A percentile compares a stretch with the other conserved stretches of the same genome.
Conservation (phyloP, 257 asterid genomes). For the Penstemon eatonii region DNA sequence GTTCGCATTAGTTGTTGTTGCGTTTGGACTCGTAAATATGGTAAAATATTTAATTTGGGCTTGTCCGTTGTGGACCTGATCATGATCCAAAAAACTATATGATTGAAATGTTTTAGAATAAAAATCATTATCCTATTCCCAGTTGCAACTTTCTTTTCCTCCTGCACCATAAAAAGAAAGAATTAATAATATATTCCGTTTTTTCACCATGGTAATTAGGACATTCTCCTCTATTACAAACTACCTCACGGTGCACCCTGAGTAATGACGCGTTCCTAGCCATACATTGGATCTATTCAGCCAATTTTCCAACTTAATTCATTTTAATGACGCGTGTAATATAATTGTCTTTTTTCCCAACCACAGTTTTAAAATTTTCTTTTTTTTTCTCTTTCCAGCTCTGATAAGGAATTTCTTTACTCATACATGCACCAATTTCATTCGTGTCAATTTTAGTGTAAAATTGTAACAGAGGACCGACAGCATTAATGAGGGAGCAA, state of each 20-base stretch:
- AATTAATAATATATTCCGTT: slow-evolving; percentile 8
- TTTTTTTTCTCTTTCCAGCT: slow-evolving; percentile 25
- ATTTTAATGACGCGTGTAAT: slow-evolving; percentile 29
- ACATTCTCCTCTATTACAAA: slow-evolving; percentile 12
- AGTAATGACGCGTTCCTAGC: slow-evolving; percentile 41
- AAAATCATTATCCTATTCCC: slow-evolving; percentile 18
- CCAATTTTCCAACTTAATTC: slow-evolving; percentile 25
- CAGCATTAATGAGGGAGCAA: slow-evolving; percentile 36
- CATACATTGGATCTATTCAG: slow-evolving; percentile 27
- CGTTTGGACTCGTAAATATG: background rate
- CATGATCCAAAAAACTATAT: background rate
- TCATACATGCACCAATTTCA: slow-evolving; percentile 41
- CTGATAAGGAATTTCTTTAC: slow-evolving; percentile 25
- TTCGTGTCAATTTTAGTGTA: slow-evolving; percentile 39
- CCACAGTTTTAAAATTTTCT: slow-evolving; percentile 19
- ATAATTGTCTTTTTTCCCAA: slow-evolving; percentile 32
- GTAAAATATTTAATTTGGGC: slow-evolving; percentile 9
- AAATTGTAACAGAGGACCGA: slow-evolving; percentile 41
- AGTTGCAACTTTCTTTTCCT: slow-evolving; percentile 9
- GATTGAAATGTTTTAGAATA: slow-evolving; percentile 6
- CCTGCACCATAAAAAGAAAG: slow-evolving; percentile 10
- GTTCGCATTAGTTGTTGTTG: slow-evolving; percentile 11
- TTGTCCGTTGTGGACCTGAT: slow-evolving; percentile 16
- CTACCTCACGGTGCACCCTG: slow-evolving; percentile 12
- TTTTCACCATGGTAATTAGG: background rate